A percentile compares a stretch with the other conserved stretches of the same genome.
These are phyloP conservation scores for Zoysia matrella DNA, from an alignment of 202 grass and related monocot genomes.

Conservation along the genomic window DNA sequence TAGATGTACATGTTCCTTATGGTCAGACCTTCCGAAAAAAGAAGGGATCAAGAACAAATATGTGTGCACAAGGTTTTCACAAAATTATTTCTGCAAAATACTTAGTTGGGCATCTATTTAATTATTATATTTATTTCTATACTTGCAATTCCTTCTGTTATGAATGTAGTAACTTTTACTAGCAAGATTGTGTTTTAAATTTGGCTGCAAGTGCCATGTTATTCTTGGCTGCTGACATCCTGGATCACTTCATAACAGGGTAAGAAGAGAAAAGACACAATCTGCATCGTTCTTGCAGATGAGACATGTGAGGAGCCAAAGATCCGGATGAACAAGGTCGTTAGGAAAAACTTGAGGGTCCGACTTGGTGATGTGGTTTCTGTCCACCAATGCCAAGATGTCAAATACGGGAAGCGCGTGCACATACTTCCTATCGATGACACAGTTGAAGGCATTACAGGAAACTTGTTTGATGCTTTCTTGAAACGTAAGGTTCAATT, in stretches of 20 bases:
- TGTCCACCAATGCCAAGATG: slow-evolving; percentile 87
- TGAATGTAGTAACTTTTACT: not conserved
- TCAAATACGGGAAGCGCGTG: slow-evolving; percentile 60
- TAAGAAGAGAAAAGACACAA: slow-evolving; percentile 91
- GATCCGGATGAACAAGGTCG: slow-evolving; percentile 85
- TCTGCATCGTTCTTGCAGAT: slow-evolving; percentile 90
- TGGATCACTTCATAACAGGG: slow-evolving; percentile 52
- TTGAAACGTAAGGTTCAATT: slow-evolving; percentile 71
- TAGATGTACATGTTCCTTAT: not conserved
- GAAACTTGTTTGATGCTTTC: slow-evolving; percentile 88
- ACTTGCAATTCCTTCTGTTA: not conserved
- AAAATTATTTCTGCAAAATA: not conserved
- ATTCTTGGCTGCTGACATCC: slow-evolving; percentile 19
- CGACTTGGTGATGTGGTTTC: slow-evolving; percentile 87
- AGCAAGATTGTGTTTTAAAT: not conserved
- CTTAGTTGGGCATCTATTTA: not conserved
- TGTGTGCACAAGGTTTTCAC: not conserved
- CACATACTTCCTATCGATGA: too few species aligned
- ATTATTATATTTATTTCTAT: not conserved
- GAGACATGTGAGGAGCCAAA: slow-evolving; percentile 88
- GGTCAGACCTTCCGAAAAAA: too few species aligned
- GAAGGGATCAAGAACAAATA: not conserved
- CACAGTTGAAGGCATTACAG: slow-evolving; percentile 81
- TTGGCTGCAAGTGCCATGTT: not conserved
- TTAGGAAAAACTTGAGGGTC: slow-evolving; percentile 81